A percentile compares a stretch with the other conserved stretches of the same genome.
These are phyloP conservation scores for Phytophthora lateralis DNA, from an alignment of 352 stramenopile genomes.

Conservation along the genomic window DNA sequence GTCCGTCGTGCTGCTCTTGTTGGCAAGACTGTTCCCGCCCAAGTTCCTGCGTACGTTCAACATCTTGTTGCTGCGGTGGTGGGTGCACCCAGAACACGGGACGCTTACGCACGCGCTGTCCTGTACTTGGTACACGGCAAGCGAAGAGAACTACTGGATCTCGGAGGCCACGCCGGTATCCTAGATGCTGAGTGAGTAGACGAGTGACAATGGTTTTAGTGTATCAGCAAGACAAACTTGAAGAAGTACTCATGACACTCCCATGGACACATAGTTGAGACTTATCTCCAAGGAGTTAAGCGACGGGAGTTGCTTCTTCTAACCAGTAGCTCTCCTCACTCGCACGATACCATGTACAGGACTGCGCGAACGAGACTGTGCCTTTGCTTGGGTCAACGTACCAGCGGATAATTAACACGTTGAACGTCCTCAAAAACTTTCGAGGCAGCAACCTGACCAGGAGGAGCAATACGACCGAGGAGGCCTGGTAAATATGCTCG, in stretches of 20 bases:
- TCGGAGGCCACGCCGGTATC: slow-evolving; percentile 33
- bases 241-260: no score
- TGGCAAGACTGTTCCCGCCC: slow-evolving; percentile 29
- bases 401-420: slow-evolving; percentile 24
- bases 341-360: slow-evolving; percentile 21
- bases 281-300: neutral
- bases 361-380: slow-evolving; percentile 6
- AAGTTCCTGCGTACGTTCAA: slow-evolving; percentile 39
- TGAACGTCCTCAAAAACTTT: slow-evolving; percentile 17
- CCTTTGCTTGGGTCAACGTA: slow-evolving; percentile 18
- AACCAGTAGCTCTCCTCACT: slow-evolving; percentile 14
- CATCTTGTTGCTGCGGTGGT: slow-evolving; percentile 34
- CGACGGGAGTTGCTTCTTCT: neutral
- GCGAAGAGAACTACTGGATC: slow-evolving; percentile 38
- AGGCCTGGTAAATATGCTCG: slow-evolving; percentile 19
- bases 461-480: slow-evolving; percentile 17
- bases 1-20: slow-evolving; percentile 29
- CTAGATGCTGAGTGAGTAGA: neutral
- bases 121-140: slow-evolving; percentile 37
- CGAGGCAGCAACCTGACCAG: slow-evolving; percentile 11
- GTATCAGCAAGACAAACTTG: no score
- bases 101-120: slow-evolving; percentile 25
- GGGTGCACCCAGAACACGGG: slow-evolving; percentile 24
- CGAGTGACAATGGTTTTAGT: no score
- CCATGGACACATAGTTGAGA: neutral